Conservation (phyloP, 2,329 filamentous ascomycete species). For the Juglanconis oblonga region DNA sequence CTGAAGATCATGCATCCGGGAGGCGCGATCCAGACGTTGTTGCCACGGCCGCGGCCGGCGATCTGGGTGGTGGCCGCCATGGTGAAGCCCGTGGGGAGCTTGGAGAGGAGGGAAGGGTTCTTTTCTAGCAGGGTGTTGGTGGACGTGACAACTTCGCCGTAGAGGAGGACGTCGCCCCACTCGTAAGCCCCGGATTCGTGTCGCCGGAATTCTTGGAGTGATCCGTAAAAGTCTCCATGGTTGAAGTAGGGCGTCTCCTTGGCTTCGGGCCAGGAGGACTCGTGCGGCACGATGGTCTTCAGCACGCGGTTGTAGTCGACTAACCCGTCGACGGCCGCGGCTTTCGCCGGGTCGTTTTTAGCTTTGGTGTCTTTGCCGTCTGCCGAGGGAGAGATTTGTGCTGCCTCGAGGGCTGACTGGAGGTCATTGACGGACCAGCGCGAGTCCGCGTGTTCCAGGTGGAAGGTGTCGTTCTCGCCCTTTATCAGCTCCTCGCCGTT, state of each 20-base stretch:
- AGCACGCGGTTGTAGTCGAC: constrained; percentile 71
- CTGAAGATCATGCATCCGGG: constrained; percentile 85
- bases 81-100: constrained; percentile 82
- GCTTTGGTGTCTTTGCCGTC: neutral
- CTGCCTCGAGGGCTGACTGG: constrained; percentile 45
- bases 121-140: constrained; percentile 93
- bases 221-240: constrained; percentile 73
- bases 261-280: constrained; percentile 61
- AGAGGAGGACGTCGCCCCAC: constrained; percentile 78
- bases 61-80: constrained; percentile 83
- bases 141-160: constrained; percentile 89
- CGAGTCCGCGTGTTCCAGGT: constrained; percentile 65
- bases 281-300: constrained; percentile 74
- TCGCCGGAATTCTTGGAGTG: constrained; percentile 63
- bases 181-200: constrained; percentile 54
- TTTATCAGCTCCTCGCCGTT: constrained; percentile 69
- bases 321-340: constrained; percentile 51
- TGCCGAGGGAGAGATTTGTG: constrained; percentile 25
- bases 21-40: constrained; percentile 93
- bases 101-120: constrained; percentile 76
- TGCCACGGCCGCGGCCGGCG: constrained; percentile 81
- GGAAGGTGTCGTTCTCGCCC: constrained; percentile 80
- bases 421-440: constrained; percentile 57
- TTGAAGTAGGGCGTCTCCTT: constrained; percentile 84
- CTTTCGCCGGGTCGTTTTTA: constrained; percentile 14